Percentiles rank a stretch among this genome's conserved stretches.
Conservation (phyloP, 257 asterid species). For the Penstemon eatonii region DNA sequence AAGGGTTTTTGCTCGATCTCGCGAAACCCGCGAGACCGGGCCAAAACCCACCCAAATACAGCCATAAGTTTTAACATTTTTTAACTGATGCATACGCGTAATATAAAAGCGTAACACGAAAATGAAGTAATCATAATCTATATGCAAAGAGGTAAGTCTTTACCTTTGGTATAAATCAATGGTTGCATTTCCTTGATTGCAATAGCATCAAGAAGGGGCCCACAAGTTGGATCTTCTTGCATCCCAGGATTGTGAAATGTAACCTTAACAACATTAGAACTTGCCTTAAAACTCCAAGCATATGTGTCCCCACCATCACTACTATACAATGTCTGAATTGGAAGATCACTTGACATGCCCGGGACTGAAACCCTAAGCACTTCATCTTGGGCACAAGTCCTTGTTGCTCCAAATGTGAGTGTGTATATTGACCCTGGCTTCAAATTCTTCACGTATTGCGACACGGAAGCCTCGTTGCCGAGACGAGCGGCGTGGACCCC, state of each 20-base stretch:
- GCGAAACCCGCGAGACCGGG: too few relatives aligned
- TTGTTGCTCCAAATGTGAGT: constrained; percentile 68
- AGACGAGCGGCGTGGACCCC: constrained; percentile 74
- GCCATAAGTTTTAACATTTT: too few relatives aligned
- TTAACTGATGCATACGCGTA: too few relatives aligned
- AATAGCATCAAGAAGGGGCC: constrained; percentile 71
- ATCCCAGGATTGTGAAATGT: constrained; percentile 69
- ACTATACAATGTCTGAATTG: constrained; percentile 71
- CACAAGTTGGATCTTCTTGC: constrained; percentile 82
- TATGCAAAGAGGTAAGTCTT: neutral
- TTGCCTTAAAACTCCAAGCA: constrained; percentile 72
- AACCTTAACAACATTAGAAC: constrained; percentile 48
- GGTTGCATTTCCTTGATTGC: constrained; percentile 70
- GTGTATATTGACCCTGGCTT: constrained; percentile 40
- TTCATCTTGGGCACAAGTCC: constrained; percentile 86
- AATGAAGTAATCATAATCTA: too few relatives aligned
- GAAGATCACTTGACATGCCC: constrained; percentile 56
- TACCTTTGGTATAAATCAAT: constrained; percentile 44
- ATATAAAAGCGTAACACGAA: too few relatives aligned
- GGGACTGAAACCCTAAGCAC: constrained; percentile 53
- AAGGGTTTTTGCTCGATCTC: too few relatives aligned
- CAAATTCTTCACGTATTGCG: constrained; percentile 48
- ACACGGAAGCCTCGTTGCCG: constrained; percentile 69
- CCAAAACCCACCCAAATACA: too few relatives aligned
- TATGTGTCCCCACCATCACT: constrained; percentile 77